Conservation (phyloP, 2,329 filamentous ascomycete genomes). For the Lomentospora prolificans region DNA sequence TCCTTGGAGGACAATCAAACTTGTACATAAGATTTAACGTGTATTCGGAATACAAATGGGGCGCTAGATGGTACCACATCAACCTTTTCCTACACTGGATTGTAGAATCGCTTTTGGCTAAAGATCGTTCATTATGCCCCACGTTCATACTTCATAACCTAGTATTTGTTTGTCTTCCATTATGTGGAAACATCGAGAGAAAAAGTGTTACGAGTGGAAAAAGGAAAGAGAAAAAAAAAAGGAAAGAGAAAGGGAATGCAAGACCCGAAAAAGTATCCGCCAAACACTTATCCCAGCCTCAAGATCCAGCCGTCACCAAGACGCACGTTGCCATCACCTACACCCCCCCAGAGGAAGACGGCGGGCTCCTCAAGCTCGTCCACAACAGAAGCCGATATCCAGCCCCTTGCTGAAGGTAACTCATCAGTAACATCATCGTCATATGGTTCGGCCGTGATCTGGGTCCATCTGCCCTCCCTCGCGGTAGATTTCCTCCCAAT, state of each 20-base stretch:
- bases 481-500: constrained; percentile 43
- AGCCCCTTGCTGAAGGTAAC: constrained; percentile 44
- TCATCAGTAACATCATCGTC: constrained; percentile 41
- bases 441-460: constrained; percentile 34
- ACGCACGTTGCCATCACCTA: constrained; percentile 38
- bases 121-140: neutral
- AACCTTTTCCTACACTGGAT: neutral
- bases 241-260: neutral
- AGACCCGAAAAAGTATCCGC: neutral
- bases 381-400: constrained; percentile 46
- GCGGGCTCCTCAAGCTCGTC: constrained; percentile 49
- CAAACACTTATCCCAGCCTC: constrained; percentile 30
- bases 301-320: constrained; percentile 57
- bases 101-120: neutral
- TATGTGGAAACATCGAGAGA: neutral
- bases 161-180: neutral
- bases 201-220: neutral
- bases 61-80: neutral
- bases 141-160: neutral
- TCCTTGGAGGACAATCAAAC: neutral
- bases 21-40: constrained; percentile 15
- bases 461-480: constrained; percentile 46
- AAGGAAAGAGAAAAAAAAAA: neutral
- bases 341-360: constrained; percentile 51
- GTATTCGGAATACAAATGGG: constrained; percentile 2